Evolutionary conservation across 192 early-diverging fungal species (phyloP).

Genomic region (Coemansia sp.): DNA sequence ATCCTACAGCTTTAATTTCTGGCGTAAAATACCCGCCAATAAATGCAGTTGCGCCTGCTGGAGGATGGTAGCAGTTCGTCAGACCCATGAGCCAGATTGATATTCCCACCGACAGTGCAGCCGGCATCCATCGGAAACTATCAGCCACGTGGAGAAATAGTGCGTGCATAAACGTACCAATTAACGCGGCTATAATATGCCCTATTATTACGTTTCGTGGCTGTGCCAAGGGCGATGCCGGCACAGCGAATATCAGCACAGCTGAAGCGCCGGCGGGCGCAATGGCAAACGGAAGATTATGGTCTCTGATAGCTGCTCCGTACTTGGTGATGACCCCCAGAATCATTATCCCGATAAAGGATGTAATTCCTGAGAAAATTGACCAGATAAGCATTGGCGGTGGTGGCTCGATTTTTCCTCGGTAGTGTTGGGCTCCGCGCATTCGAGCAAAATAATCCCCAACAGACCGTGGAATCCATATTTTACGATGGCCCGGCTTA

Average conservation of each 20-base stretch:
- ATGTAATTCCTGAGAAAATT: constrained; percentile 30
- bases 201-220: constrained; percentile 47
- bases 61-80: constrained; percentile 49
- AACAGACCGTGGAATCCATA: constrained; percentile 27
- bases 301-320: constrained; percentile 36
- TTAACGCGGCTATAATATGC: constrained; percentile 37
- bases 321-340: constrained; percentile 40
- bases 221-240: constrained; percentile 40
- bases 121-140: constrained; percentile 44
- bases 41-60: constrained; percentile 49
- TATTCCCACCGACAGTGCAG: constrained; percentile 40
- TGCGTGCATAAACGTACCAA: constrained; percentile 45
- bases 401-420: constrained; percentile 13
- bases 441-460: constrained; percentile 30
- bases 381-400: constrained; percentile 45
- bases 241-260: constrained; percentile 45
- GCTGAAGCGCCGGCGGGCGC: constrained; percentile 43
- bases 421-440: constrained; percentile 44
- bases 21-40: constrained; percentile 29
- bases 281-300: constrained; percentile 50
- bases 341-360: constrained; percentile 33
- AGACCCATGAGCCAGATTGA: constrained; percentile 48
- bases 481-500: constrained; percentile 26
- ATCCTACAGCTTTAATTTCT: constrained; percentile 27
- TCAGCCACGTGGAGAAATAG: constrained; percentile 28